Conservation (phyloP, 2,329 filamentous ascomycete genomes). For the Talaromyces verruculosus region DNA sequence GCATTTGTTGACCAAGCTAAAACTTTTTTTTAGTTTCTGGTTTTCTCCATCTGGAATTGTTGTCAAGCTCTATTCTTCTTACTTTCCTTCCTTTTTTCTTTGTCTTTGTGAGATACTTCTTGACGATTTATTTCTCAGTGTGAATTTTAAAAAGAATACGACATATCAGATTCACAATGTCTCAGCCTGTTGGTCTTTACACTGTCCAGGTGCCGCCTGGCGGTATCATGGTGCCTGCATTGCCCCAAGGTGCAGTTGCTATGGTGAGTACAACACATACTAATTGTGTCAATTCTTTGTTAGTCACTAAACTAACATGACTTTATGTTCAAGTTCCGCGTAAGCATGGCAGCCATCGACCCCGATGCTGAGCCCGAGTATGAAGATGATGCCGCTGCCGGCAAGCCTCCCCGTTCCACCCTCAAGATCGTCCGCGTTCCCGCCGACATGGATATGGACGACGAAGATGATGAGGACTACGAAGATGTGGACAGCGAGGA, state of each 20-base stretch:
- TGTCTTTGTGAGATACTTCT: too few species aligned
- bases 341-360: conserved; percentile 98
- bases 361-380: conserved; percentile 73
- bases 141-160: neutral
- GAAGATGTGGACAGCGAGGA: conserved; percentile 55
- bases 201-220: conserved; percentile 87
- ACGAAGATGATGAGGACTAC: conserved; percentile 59
- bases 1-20: conserved; percentile 17
- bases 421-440: conserved; percentile 84
- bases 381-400: conserved; percentile 62
- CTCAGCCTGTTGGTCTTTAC: conserved; percentile 74
- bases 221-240: conserved; percentile 76
- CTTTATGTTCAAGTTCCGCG: too few species aligned
- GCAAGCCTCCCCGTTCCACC: conserved; percentile 71
- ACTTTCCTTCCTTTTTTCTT: conserved; percentile 6
- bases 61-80: neutral
- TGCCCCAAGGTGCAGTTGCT: conserved; percentile 70
- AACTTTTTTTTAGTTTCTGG: conserved; percentile 16
- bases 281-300: too few species aligned
- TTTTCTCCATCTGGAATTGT: conserved; percentile 6
- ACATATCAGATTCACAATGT: conserved; percentile 38
- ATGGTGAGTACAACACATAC: conserved; percentile 65
- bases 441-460: conserved; percentile 55
- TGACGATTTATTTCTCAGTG: neutral
- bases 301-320: too few species aligned